Conservation (phyloP, 148 eudicot genomes). For the Spergularia bocconei region DNA sequence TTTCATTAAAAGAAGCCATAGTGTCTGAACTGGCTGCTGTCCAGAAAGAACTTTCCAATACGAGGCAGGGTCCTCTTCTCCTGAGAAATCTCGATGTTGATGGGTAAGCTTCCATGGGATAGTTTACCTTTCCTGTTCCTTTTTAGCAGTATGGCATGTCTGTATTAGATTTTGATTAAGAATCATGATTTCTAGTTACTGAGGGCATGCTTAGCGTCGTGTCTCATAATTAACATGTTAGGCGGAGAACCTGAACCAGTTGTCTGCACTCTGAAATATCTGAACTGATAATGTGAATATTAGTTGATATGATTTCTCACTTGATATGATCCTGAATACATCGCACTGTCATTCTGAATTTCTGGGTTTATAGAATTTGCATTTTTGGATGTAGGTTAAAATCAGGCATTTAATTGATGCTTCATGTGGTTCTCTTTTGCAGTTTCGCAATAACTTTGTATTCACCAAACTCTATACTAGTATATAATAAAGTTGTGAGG, state of each 20-base stretch:
- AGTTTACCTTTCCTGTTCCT: neutral
- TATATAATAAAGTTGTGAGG: neutral
- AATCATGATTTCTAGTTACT: neutral
- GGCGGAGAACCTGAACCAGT: neutral
- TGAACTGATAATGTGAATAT: neutral
- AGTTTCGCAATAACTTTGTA: neutral
- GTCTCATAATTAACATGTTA: neutral
- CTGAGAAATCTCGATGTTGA: constrained; percentile 82
- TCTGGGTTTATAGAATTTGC: neutral
- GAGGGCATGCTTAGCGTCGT: neutral
- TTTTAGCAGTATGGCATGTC: neutral
- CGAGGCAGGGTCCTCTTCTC: constrained; percentile 80
- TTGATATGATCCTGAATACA: neutral
- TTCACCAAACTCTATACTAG: neutral
- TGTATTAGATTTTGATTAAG: neutral
- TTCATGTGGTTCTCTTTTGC: neutral
- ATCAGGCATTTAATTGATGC: neutral
- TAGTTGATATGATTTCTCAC: constrained; percentile 3
- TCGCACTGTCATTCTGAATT: neutral
- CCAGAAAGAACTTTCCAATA: constrained; percentile 74
- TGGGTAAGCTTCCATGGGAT: constrained; percentile 49
- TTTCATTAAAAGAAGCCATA: constrained; percentile 66
- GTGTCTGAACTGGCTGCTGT: constrained; percentile 65
- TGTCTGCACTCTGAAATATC: neutral
- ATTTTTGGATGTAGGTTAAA: neutral